Percentiles rank a stretch among this genome's conserved stretches.
phyloP scores from a whole-genome alignment of 306 rosid genomes.

The Clitoria ternatea region DNA sequence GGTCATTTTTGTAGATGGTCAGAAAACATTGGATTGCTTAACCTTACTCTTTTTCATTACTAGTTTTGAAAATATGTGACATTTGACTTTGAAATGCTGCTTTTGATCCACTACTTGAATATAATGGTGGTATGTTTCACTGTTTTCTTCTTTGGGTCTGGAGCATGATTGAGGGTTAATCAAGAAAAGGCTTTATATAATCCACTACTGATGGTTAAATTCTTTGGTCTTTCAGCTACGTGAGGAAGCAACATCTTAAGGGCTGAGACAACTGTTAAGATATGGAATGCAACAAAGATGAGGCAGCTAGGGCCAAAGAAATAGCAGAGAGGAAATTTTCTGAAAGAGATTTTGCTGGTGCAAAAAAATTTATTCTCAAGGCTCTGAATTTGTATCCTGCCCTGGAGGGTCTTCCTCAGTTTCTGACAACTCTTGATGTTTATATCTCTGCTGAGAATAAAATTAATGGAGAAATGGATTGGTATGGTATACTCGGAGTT shows the following conservation, averaged over 20 bases:
- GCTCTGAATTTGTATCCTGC: slow-evolving; percentile 64
- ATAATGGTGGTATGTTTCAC: neutral
- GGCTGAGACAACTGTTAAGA: slow-evolving; percentile 5
- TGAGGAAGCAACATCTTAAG: slow-evolving; percentile 4
- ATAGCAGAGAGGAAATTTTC: slow-evolving; percentile 67
- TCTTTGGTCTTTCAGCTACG: slow-evolving; percentile 6
- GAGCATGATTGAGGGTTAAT: neutral
- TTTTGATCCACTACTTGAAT: neutral
- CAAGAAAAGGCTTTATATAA: slow-evolving; percentile 20
- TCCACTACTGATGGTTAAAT: slow-evolving; percentile 6
- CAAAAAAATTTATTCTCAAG: slow-evolving; percentile 64
- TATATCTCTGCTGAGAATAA: slow-evolving; percentile 58
- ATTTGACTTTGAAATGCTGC: neutral
- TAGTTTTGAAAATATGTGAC: neutral
- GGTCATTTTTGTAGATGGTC: neutral
- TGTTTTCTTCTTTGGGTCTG: slow-evolving; percentile 16
- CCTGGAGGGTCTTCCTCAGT: slow-evolving; percentile 65
- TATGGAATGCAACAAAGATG: slow-evolving; percentile 82
- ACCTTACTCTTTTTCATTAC: neutral
- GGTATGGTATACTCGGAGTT: slow-evolving; percentile 71
- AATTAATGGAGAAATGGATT: slow-evolving; percentile 66
- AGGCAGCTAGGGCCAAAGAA: slow-evolving; percentile 72
- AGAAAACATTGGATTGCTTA: neutral
- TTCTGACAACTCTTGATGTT: slow-evolving; percentile 60
- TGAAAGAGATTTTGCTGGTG: slow-evolving; percentile 51